A percentile compares a stretch with the other conserved stretches of the same genome.
These are phyloP conservation scores for Plantago ovata DNA, from an alignment of 257 asterid species.

Conservation along the genomic window DNA sequence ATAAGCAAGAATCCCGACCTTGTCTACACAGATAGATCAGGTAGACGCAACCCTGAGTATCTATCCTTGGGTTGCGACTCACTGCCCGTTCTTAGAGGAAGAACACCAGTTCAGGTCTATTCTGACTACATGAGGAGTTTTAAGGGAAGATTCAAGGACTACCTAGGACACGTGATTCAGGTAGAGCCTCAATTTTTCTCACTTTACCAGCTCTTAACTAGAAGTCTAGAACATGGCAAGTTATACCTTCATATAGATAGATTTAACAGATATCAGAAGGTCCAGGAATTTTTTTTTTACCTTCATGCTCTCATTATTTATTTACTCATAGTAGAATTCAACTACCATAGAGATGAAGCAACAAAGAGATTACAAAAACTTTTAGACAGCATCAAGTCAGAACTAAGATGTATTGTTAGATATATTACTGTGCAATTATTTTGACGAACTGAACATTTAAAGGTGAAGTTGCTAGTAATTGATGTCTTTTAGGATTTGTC, in stretches of 20 bases:
- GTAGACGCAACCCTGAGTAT: slow-evolving; percentile 87
- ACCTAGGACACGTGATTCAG: slow-evolving; percentile 66
- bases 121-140: slow-evolving; percentile 84
- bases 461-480: neutral
- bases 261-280: too few species aligned
- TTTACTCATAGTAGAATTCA: neutral
- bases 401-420: neutral
- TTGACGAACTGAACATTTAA: neutral
- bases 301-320: neutral
- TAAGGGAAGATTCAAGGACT: slow-evolving; percentile 59
- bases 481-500: neutral
- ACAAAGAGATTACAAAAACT: too few species aligned
- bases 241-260: neutral
- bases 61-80: slow-evolving; percentile 85
- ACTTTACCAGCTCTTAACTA: slow-evolving; percentile 11
- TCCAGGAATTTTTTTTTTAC: neutral
- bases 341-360: too few species aligned
- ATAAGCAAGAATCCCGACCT: slow-evolving; percentile 85
- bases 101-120: slow-evolving; percentile 90
- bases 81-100: slow-evolving; percentile 78
- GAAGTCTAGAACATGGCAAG: neutral
- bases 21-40: slow-evolving; percentile 86
- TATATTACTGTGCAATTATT: neutral
- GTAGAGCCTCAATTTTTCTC: slow-evolving; percentile 37
- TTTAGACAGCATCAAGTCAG: neutral